Evolutionary conservation across 2,329 filamentous ascomycete genomes (phyloP).

Genomic region (Coniochaeta ligniaria): DNA sequence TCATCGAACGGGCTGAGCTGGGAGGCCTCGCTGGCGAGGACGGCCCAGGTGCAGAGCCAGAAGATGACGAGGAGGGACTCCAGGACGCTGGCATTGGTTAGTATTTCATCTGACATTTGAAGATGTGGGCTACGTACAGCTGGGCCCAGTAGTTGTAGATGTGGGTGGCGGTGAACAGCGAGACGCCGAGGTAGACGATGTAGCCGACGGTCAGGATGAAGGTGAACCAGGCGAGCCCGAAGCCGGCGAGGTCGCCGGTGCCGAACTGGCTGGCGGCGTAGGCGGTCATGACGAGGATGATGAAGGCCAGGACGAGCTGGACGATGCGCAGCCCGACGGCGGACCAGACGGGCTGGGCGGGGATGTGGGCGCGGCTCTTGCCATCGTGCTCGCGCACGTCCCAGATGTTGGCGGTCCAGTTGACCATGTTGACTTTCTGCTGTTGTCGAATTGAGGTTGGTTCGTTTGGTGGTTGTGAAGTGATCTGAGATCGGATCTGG

Average conservation of each 20-base stretch:
- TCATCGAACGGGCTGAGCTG: conserved; percentile 2
- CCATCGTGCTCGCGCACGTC: conserved; percentile 6
- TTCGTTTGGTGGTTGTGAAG: background rate
- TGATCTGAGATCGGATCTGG: background rate
- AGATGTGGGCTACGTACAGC: conserved; percentile 3
- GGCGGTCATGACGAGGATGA: conserved; percentile 9
- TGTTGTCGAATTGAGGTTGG: background rate
- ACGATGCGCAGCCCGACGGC: conserved; percentile 8
- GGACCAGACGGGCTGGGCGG: conserved; percentile 11
- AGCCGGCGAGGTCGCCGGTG: conserved; percentile 2
- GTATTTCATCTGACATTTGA: background rate
- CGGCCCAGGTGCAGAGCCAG: conserved; percentile 13
- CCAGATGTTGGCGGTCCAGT: conserved; percentile 4
- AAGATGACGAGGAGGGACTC: conserved; percentile 12
- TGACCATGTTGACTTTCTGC: background rate
- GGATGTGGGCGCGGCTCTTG: conserved; percentile 10
- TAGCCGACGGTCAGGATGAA: conserved; percentile 13
- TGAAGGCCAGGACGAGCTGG: conserved; percentile 10
- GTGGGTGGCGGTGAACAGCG: conserved; percentile 3
- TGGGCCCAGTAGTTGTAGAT: conserved; percentile 11
- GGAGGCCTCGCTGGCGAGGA: conserved; percentile 11
- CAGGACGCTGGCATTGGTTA: conserved; percentile 3
- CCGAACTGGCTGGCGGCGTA: conserved; percentile 8
- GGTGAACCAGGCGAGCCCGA: conserved; percentile 7
- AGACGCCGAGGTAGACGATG: conserved; percentile 11